phyloP scores from a whole-genome alignment of 441 rosid genomes.

The Erodium moschatum region DNA sequence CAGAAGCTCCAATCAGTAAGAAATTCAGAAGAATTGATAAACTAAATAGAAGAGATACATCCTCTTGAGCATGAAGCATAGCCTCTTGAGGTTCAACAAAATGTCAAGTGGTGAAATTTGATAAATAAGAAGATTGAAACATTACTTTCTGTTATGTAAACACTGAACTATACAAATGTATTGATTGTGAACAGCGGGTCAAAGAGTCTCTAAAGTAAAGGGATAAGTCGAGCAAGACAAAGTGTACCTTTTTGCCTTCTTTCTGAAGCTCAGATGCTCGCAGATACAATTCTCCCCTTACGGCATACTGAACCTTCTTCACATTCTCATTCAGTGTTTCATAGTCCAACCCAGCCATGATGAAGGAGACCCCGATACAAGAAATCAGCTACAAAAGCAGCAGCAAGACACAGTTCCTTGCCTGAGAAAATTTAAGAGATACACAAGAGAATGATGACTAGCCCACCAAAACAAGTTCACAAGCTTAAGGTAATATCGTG shows the following conservation, averaged over 20 bases:
- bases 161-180: no score
- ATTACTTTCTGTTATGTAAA: neutral
- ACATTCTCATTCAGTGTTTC: conserved; percentile 73
- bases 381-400: neutral
- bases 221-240: neutral
- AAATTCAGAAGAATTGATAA: conserved; percentile 6
- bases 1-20: conserved; percentile 17
- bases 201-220: neutral
- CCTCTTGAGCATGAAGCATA: no score
- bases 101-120: neutral
- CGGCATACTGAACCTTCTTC: conserved; percentile 92
- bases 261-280: conserved; percentile 97
- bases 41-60: neutral
- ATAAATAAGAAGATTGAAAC: neutral
- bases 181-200: no score
- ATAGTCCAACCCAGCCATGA: conserved; percentile 65
- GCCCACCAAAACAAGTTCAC: neutral
- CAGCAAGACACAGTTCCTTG: conserved; percentile 10
- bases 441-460: neutral
- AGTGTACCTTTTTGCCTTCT: conserved; percentile 83
- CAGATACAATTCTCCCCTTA: conserved; percentile 90
- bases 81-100: neutral
- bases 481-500: neutral
- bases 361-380: conserved; percentile 8
- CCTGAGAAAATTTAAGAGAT: conserved; percentile 7